These are phyloP conservation scores for Coniochaeta sp. DNA, from an alignment of 2,329 filamentous ascomycete species.

Conservation along the genomic window DNA sequence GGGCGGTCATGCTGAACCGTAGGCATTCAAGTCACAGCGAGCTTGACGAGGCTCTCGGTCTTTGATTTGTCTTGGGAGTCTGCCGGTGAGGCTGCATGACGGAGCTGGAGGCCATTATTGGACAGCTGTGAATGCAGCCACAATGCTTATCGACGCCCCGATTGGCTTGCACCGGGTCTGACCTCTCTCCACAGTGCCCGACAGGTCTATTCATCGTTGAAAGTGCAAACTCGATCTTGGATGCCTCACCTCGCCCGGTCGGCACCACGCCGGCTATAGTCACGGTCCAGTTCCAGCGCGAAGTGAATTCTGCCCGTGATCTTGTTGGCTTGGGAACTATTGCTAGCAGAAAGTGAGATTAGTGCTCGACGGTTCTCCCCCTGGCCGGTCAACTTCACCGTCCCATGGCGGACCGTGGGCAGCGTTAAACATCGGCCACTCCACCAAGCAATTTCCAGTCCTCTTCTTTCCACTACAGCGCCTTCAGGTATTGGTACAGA, in stretches of 20 bases:
- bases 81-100: neutral
- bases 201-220: no score
- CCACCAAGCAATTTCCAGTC: neutral
- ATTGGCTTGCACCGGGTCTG: no score
- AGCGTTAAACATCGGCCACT: neutral
- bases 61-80: neutral
- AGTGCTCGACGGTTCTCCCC: neutral
- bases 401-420: neutral
- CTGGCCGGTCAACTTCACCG: neutral
- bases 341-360: no score
- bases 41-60: conserved; percentile 1
- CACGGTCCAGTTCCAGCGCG: no score
- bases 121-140: neutral
- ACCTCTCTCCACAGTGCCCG: no score
- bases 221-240: no score
- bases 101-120: neutral
- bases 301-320: neutral
- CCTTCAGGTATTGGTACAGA: neutral
- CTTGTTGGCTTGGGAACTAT: neutral
- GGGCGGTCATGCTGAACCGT: neutral
- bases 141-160: neutral
- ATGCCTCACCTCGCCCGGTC: no score
- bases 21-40: neutral
- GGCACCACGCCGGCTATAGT: no score
- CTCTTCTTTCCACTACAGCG: neutral